Percentiles rank a stretch among this genome's conserved stretches.
phyloP scores from a whole-genome alignment of 352 stramenopile genomes.

The Pythium chondricola region DNA sequence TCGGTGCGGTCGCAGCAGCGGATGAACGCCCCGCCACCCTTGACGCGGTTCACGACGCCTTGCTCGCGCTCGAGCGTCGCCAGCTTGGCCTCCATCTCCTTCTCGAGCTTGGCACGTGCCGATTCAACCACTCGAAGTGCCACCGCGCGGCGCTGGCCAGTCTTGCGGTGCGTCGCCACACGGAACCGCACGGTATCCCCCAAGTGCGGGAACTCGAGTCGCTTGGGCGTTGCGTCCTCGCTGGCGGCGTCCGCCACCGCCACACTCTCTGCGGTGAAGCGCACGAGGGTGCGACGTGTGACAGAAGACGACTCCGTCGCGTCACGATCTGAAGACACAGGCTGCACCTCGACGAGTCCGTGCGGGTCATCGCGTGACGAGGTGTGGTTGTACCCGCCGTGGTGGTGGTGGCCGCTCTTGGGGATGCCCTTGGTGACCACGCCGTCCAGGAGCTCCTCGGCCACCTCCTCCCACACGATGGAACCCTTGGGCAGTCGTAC shows the following conservation, averaged over 20 bases:
- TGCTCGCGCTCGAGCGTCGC: constrained; percentile 43
- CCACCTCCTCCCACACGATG: constrained; percentile 65
- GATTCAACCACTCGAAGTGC: constrained; percentile 52
- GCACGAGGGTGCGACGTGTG: constrained; percentile 4
- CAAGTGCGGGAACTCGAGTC: constrained; percentile 31
- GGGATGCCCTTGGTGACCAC: constrained; percentile 65
- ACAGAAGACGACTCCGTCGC: not conserved
- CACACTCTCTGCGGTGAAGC: not conserved
- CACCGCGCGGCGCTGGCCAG: constrained; percentile 53
- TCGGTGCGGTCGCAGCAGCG: constrained; percentile 60
- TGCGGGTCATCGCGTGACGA: constrained; percentile 29
- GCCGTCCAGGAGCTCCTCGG: constrained; percentile 47
- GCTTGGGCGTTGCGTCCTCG: too few relatives aligned
- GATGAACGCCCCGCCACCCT: constrained; percentile 61
- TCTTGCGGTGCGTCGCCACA: constrained; percentile 66
- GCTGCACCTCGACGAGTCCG: constrained; percentile 38
- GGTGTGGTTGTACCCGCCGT: constrained; percentile 28
- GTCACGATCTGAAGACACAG: not conserved
- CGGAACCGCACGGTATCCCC: constrained; percentile 70
- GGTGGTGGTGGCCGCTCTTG: constrained; percentile 17
- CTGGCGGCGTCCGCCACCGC: not conserved
- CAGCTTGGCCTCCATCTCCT: constrained; percentile 66
- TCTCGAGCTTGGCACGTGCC: constrained; percentile 52
- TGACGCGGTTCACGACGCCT: constrained; percentile 55
- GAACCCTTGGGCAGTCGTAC: constrained; percentile 59